A percentile compares a stretch with the other conserved stretches of the same genome.
phyloP scores from a whole-genome alignment of 1,284 basidiomycete genomes.

The Moesziomyces antarcticus region DNA sequence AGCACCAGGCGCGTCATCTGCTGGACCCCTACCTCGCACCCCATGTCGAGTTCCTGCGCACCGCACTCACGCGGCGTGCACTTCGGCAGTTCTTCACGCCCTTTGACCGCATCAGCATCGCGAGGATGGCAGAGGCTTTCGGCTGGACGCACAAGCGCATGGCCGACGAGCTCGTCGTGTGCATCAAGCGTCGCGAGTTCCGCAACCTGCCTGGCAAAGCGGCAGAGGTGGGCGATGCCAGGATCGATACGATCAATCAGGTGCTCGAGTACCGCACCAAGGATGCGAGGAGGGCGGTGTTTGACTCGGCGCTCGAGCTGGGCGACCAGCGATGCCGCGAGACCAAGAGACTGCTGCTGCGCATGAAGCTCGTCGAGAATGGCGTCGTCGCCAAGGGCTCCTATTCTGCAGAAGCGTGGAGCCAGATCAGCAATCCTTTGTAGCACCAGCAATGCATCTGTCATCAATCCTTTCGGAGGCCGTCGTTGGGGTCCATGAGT shows the following conservation, averaged over 20 bases:
- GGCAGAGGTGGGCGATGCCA: constrained; percentile 82
- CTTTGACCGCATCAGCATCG: constrained; percentile 81
- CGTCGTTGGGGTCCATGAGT: not conserved
- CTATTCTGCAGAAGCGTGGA: constrained; percentile 23
- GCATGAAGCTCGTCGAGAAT: constrained; percentile 76
- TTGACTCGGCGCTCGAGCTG: constrained; percentile 77
- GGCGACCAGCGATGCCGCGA: constrained; percentile 77
- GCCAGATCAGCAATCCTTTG: not conserved
- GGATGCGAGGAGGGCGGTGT: constrained; percentile 79
- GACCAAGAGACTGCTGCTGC: constrained; percentile 78
- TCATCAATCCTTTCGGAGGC: not conserved
- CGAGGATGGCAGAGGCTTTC: constrained; percentile 82
- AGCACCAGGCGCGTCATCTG: constrained; percentile 76
- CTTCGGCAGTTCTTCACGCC: constrained; percentile 78
- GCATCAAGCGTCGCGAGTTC: constrained; percentile 80
- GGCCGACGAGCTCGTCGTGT: constrained; percentile 76
- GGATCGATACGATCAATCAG: constrained; percentile 73
- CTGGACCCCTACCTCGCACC: constrained; percentile 79
- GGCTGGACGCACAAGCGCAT: constrained; percentile 80
- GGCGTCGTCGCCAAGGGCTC: constrained; percentile 35
- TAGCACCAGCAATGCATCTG: not conserved
- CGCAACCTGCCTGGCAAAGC: constrained; percentile 78
- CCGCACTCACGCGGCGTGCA: constrained; percentile 69
- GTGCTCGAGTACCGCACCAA: constrained; percentile 79
- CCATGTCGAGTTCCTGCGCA: constrained; percentile 69